A percentile compares a stretch with the other conserved stretches of the same genome.
phyloP scores from a whole-genome alignment of 139 green algal genomes.

The Gonium pectorale region DNA sequence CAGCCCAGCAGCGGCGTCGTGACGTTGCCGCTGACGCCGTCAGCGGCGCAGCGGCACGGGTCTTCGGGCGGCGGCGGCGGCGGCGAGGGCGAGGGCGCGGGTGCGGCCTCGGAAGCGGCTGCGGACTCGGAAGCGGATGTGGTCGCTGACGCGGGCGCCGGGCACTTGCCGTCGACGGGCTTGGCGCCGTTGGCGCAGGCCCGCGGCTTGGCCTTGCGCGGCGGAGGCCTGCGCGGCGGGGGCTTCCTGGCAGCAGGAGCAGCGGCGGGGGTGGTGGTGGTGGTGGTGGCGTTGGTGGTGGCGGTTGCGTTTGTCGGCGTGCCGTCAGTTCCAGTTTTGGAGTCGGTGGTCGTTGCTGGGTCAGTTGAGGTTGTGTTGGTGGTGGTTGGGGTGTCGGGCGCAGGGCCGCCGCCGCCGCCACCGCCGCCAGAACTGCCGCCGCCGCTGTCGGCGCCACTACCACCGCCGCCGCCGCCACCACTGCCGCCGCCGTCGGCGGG shows the following conservation, averaged over 20 bases:
- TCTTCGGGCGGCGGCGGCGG: not conserved
- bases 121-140: not conserved
- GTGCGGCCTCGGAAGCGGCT: not conserved
- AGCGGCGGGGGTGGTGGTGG: not conserved
- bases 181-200: not conserved
- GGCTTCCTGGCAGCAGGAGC: not conserved
- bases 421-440: no score
- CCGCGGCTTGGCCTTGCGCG: not conserved
- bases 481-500: not conserved
- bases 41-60: not conserved
- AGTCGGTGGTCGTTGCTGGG: not conserved
- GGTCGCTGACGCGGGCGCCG: not conserved
- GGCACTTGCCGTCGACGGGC: not conserved
- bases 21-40: slow-evolving; percentile 23
- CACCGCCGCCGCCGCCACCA: not conserved
- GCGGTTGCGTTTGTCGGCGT: not conserved
- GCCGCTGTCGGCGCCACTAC: not conserved
- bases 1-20: not conserved
- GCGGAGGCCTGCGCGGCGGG: not conserved
- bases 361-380: not conserved
- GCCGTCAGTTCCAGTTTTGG: not conserved
- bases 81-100: not conserved
- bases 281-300: not conserved
- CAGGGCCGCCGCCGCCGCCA: not conserved
- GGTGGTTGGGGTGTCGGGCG: not conserved